Percentiles rank a stretch among this genome's conserved stretches.
These are phyloP conservation scores for Pichia thaimueangensis DNA, from an alignment of 805 yeast genomes.

Conservation along the genomic window DNA sequence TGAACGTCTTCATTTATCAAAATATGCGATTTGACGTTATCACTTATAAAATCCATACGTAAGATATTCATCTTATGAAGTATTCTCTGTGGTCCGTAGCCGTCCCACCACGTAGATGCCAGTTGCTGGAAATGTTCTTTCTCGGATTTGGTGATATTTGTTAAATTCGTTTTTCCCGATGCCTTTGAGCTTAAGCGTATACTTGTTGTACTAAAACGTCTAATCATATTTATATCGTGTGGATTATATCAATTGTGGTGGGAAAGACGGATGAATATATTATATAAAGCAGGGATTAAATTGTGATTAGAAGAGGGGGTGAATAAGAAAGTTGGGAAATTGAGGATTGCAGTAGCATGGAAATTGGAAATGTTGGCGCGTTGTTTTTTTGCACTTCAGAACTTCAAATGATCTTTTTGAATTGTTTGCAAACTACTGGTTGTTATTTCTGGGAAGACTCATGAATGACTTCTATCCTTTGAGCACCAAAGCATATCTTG, in stretches of 20 bases:
- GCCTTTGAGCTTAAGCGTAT: background rate
- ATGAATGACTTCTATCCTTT: too few relatives aligned
- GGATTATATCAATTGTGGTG: too few relatives aligned
- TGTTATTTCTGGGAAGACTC: too few relatives aligned
- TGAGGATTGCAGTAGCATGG: too few relatives aligned
- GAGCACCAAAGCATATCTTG: too few relatives aligned
- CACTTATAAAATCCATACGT: slow-evolving; percentile 79
- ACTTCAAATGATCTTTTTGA: too few relatives aligned
- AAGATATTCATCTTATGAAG: slow-evolving; percentile 90
- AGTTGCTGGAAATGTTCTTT: slow-evolving; percentile 74
- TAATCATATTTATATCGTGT: background rate
- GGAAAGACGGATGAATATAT: background rate
- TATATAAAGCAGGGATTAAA: background rate
- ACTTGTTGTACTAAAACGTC: slow-evolving; percentile 2
- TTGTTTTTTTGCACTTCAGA: too few relatives aligned
- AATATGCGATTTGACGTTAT: slow-evolving; percentile 43
- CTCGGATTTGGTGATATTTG: slow-evolving; percentile 54
- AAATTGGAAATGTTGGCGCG: too few relatives aligned
- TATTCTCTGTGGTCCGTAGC: slow-evolving; percentile 85
- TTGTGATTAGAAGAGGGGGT: too few relatives aligned
- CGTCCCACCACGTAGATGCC: slow-evolving; percentile 99
- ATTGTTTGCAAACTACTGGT: too few relatives aligned
- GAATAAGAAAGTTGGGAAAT: too few relatives aligned
- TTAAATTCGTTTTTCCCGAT: slow-evolving; percentile 9
- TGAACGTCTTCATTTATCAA: slow-evolving; percentile 35